phyloP scores from a whole-genome alignment of 176 grass and related monocot species.

The Carex parvula region DNA sequence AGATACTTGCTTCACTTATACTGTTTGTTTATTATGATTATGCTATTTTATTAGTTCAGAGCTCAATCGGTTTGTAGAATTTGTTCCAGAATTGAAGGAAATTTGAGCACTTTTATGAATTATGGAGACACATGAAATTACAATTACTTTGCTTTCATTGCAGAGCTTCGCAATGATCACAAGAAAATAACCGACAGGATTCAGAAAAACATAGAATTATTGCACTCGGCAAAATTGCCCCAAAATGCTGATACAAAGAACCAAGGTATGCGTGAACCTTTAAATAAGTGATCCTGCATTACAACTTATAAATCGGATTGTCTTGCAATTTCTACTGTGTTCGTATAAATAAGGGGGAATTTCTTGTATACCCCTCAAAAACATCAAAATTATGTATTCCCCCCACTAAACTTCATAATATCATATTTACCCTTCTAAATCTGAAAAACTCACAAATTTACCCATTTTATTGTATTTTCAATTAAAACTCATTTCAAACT shows the following conservation, averaged over 20 bases:
- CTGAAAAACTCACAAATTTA: no score
- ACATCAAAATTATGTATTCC: no score
- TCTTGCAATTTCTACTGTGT: neutral
- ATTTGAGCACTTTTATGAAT: neutral
- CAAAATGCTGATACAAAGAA: slow-evolving; percentile 26
- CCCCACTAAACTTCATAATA: no score
- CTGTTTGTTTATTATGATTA: neutral
- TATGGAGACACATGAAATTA: neutral
- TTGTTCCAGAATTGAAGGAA: neutral
- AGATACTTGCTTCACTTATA: neutral
- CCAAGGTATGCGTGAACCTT: slow-evolving; percentile 38
- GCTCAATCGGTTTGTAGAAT: neutral
- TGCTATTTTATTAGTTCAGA: neutral
- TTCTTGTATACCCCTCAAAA: no score
- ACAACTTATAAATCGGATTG: neutral
- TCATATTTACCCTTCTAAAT: no score
- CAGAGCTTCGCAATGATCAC: slow-evolving; percentile 72
- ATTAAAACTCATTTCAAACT: no score
- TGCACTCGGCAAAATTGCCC: slow-evolving; percentile 65
- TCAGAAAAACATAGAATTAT: slow-evolving; percentile 64
- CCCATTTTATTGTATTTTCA: no score
- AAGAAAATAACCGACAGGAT: slow-evolving; percentile 73
- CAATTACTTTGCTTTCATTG: slow-evolving; percentile 8
- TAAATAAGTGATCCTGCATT: neutral
- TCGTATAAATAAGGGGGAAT: no score